Evolutionary conservation across 1,284 basidiomycete genomes (phyloP).

Genomic region (Sphaerobolus stellatus): DNA sequence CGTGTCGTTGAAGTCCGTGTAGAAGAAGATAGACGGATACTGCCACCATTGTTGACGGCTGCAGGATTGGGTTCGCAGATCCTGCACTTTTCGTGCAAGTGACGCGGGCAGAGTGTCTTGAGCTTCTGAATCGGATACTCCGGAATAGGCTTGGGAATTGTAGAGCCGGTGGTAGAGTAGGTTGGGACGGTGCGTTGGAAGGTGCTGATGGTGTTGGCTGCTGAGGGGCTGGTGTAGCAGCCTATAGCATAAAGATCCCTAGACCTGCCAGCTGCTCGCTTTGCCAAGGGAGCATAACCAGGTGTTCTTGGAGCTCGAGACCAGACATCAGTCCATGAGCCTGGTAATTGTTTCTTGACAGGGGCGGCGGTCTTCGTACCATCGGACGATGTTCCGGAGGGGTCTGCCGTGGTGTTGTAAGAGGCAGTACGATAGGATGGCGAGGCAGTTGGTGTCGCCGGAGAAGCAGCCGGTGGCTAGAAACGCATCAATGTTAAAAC

Average conservation of each 20-base stretch:
- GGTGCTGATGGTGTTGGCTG: not conserved
- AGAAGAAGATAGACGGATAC: too few species aligned
- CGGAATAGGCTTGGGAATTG: not conserved
- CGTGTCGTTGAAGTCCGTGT: not conserved
- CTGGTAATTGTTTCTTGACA: too few species aligned
- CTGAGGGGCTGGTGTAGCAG: not conserved
- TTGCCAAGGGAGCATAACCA: not conserved
- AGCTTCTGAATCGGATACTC: slow-evolving; percentile 3
- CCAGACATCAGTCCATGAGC: slow-evolving; percentile 9
- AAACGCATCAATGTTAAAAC: too few species aligned
- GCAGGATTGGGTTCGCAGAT: slow-evolving; percentile 53
- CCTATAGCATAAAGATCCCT: slow-evolving; percentile 5
- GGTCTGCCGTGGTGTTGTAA: not conserved
- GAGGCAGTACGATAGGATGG: not conserved
- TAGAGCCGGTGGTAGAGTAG: not conserved
- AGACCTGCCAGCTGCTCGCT: slow-evolving; percentile 3
- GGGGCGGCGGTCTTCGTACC: not conserved
- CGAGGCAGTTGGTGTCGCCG: too few species aligned
- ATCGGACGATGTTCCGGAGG: not conserved
- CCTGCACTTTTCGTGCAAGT: slow-evolving; percentile 67
- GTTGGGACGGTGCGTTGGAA: not conserved
- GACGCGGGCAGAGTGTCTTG: slow-evolving; percentile 54
- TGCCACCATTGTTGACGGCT: too few species aligned
- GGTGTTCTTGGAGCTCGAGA: not conserved
- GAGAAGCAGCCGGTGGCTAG: too few species aligned